phyloP scores from a whole-genome alignment of 2,329 filamentous ascomycete genomes.

The Aspergillaceae sp. region DNA sequence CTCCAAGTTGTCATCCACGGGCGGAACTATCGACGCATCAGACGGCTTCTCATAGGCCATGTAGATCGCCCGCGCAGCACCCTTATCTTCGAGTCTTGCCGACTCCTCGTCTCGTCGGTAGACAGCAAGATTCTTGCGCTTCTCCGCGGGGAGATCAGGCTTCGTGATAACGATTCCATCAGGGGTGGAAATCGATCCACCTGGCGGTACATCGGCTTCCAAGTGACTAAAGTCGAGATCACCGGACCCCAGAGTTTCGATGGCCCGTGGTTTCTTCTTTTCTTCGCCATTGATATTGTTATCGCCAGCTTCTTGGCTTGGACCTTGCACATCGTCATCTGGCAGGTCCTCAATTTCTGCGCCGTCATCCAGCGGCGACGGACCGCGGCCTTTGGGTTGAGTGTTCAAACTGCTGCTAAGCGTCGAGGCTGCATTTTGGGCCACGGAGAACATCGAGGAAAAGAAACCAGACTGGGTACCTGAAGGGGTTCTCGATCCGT shows the following conservation, averaged over 20 bases:
- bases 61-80: conserved; percentile 52
- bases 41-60: conserved; percentile 47
- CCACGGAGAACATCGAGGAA: conserved; percentile 83
- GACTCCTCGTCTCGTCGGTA: conserved; percentile 43
- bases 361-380: conserved; percentile 18
- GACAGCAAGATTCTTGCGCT: conserved; percentile 29
- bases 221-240: conserved; percentile 84
- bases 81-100: conserved; percentile 51
- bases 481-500: conserved; percentile 46
- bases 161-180: conserved; percentile 33
- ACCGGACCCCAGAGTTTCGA: conserved; percentile 81
- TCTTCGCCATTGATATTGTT: conserved; percentile 26
- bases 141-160: conserved; percentile 22
- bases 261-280: conserved; percentile 59
- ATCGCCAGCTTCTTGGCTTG: conserved; percentile 10
- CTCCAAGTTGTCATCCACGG: conserved; percentile 27
- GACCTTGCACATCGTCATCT: conserved; percentile 14
- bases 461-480: conserved; percentile 67
- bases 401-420: conserved; percentile 57
- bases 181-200: conserved; percentile 27
- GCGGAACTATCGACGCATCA: conserved; percentile 34
- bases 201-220: conserved; percentile 51
- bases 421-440: conserved; percentile 81
- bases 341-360: conserved; percentile 23
- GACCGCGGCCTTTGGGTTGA: conserved; percentile 38